Conservation (phyloP, 106 monocot species). For the Dioscorea zingiberensis region DNA sequence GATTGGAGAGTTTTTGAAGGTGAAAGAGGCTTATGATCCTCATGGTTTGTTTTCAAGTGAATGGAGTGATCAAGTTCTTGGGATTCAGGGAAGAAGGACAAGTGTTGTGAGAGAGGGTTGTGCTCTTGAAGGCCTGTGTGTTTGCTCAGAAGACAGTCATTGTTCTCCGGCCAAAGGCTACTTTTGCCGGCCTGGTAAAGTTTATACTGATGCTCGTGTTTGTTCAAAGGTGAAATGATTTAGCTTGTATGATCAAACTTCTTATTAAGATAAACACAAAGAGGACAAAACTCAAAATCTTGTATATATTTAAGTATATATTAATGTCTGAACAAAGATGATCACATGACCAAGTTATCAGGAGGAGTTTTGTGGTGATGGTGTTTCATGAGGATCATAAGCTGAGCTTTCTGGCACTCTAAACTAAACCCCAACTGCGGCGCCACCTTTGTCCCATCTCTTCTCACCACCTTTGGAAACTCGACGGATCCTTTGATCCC, state of each 20-base stretch:
- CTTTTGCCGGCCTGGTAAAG: constrained; percentile 39
- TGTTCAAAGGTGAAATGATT: constrained; percentile 5
- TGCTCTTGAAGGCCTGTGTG: constrained; percentile 57
- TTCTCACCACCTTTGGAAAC: constrained; percentile 43
- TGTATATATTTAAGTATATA: no score
- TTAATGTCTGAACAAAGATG: no score
- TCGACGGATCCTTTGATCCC: constrained; percentile 87
- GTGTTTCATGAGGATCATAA: constrained; percentile 33
- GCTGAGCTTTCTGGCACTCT: constrained; percentile 61
- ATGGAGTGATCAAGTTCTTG: constrained; percentile 68
- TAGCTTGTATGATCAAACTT: no score
- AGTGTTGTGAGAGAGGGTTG: constrained; percentile 40
- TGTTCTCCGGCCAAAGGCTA: constrained; percentile 44
- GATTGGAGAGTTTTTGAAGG: constrained; percentile 23
- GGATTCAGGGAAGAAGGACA: constrained; percentile 38
- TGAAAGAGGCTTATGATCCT: constrained; percentile 48
- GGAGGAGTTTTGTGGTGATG: constrained; percentile 4
- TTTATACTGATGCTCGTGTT: constrained; percentile 43
- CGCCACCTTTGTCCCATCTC: constrained; percentile 9
- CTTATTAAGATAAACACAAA: no score
- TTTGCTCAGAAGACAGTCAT: constrained; percentile 42
- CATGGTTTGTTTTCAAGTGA: constrained; percentile 53
- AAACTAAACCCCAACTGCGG: constrained; percentile 17
- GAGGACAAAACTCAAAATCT: no score
- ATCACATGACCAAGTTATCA: constrained; percentile 27